Base-by-base conservation (phyloP, 495 filamentous ascomycete genomes). In the Trichodelitschia bisporula region DNA sequence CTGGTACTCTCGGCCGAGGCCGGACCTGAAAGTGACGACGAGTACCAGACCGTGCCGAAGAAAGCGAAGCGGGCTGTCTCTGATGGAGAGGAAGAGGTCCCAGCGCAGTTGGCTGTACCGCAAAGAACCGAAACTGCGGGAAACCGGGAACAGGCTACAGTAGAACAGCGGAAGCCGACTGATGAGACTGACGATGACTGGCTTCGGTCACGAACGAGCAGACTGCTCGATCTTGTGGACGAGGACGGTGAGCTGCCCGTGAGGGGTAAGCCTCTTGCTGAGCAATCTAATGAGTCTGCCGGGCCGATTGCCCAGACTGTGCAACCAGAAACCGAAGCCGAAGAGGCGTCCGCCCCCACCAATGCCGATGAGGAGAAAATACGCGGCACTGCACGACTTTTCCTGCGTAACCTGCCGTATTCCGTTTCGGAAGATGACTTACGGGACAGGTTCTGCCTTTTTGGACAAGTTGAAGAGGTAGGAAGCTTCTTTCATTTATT, bases 111-210 rank as follows among this genome's bases (percentile, higher is more conserved):
- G n/a, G n/a, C n/a, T n/a, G n/a, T n/a, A n/a, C n/a, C n/a, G n/a
- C n/a, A n/a, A n/a, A n/a, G n/a, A n/a, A n/a, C n/a, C n/a, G n/a
- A n/a, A n/a, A 19, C 26, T 12, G 11, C 13, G 18, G 15, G 24
- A 18, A 23, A 4, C 14, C 26, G 13, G 30, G 26, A 33, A 14
- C 36, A 30, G 3, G 38, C 31, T 9, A 43, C 52, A 29, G 57
- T 64, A 14, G n/a, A n/a, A n/a, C n/a, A n/a, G n/a, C n/a, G n/a
- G n/a, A n/a, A n/a, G n/a, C n/a, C n/a, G n/a, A n/a, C n/a, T n/a
- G n/a, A n/a, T n/a, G n/a, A n/a, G n/a, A 71, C 72, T 8, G 89
- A 97, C 46, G 62, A 66, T 27, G 86, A 99, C 46, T 99, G 86
- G 86, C 58, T 92, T 29, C 70, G 86, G 24, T 89, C 77, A 24